Evolutionary conservation across 177 flowering plant genomes (phyloP).

Genomic region (Vitis hybrid): DNA sequence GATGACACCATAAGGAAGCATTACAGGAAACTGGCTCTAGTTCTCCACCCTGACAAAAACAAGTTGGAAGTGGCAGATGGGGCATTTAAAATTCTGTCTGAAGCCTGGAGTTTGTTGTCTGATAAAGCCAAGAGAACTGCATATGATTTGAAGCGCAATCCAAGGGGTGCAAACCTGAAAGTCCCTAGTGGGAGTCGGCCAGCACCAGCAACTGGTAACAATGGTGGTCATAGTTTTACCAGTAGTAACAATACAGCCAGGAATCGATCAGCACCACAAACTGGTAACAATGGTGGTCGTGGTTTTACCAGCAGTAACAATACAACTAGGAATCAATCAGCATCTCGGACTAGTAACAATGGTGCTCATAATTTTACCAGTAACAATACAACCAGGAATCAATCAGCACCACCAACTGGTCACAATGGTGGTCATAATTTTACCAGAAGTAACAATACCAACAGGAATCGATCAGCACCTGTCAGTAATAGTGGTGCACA

Average conservation of each 20-base stretch:
- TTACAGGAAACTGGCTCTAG: constrained; percentile 40
- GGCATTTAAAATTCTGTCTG: constrained; percentile 43
- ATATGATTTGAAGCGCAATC: constrained; percentile 33
- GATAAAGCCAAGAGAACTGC: constrained; percentile 28
- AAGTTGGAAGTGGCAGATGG: constrained; percentile 52
- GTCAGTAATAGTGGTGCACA: constrained; percentile 12
- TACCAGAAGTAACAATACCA: too few species aligned
- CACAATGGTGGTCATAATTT: constrained; percentile 9
- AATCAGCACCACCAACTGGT: constrained; percentile 4
- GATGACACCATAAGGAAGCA: constrained; percentile 34
- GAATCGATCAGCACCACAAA: background rate
- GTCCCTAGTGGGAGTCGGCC: constrained; percentile 4
- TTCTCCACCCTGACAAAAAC: constrained; percentile 56
- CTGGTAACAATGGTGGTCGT: constrained; percentile 12
- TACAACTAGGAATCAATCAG: background rate
- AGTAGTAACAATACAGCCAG: too few species aligned
- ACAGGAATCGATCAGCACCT: background rate
- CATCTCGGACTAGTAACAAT: constrained; percentile 9
- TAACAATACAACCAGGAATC: background rate
- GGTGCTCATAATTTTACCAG: background rate
- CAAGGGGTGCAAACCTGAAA: background rate
- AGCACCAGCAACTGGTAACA: constrained; percentile 6
- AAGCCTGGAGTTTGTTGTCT: constrained; percentile 54
- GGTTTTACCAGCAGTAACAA: too few species aligned
- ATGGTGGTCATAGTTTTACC: constrained; percentile 4